Percentiles rank a stretch among this genome's conserved stretches.
Conservation (phyloP, 169 alveolate species). For the Plasmodium blacklocki region DNA sequence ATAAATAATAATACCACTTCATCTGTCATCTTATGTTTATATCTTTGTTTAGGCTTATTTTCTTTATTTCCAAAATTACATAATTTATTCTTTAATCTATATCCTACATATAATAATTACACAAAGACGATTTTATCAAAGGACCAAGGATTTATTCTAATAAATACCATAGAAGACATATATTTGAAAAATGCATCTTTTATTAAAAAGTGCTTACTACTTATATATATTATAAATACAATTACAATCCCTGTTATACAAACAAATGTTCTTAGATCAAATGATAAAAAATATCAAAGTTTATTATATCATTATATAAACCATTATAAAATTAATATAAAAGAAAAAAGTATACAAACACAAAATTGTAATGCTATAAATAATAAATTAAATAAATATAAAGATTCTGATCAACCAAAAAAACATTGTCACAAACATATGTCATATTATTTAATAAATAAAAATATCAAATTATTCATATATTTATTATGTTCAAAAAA, state of each 20-base stretch:
- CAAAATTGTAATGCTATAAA: not conserved
- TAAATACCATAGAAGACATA: not conserved
- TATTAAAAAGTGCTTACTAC: conserved; percentile 27
- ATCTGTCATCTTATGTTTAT: conserved; percentile 5
- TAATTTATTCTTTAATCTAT: too few species aligned
- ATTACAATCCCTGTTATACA: conserved; percentile 10
- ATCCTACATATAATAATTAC: not conserved
- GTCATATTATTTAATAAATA: conserved; percentile 3
- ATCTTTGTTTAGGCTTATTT: conserved; percentile 20
- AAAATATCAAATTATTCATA: not conserved
- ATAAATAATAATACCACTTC: not conserved
- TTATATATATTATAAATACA: conserved; percentile 30
- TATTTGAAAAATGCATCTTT: conserved; percentile 24
- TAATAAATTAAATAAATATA: too few species aligned
- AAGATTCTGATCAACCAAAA: not conserved
- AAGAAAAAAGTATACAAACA: not conserved
- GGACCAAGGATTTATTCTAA: too few species aligned
- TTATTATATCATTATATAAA: too few species aligned
- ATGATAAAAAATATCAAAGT: too few species aligned
- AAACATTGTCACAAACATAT: not conserved
- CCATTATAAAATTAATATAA: not conserved
- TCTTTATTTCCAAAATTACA: not conserved
- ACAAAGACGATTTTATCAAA: conserved; percentile 5
- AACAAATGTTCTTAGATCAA: not conserved
- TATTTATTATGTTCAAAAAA: conserved; percentile 14